Evolutionary conservation across 1,139 yeast species (phyloP), one percentile per base, ranked within the genome.

Genomic region (Candida buenavistaensis): DNA sequence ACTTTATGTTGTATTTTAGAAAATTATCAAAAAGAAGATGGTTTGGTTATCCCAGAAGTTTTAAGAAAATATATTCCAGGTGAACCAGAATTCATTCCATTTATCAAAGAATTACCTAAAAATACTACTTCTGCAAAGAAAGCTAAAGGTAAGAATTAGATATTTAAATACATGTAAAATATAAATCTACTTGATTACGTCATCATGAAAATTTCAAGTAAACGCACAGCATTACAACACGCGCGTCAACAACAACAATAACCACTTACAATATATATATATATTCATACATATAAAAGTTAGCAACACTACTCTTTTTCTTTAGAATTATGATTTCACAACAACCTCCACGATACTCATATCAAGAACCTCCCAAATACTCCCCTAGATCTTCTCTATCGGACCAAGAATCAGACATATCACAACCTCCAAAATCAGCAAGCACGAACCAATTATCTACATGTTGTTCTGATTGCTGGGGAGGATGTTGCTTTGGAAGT

Each of bases 1-100:
- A 96, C 98, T 11, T 73, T 92, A 57, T 92, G 98, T 72, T 92
- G 98, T 75, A 75, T 92, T 47, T 75, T 94, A 61, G 98, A 94
- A 70, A 92, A 92, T 75, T 92, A 92, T 71, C 98, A 92, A 74
- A 90, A 92, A 39, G 96, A 86, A 57, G 96, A 89, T 47, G 97
- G 98, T 51, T 75, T 94, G 56, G 80, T 79, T 41, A 78, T 92
- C 48, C 99, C 99, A 43, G 95, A 89, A 68, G 97, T 89, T 25
- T 80, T 92, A 63, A 85, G 97, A 71, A 85, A 78, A 64, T 90
- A 84, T 74, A 88, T 92, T 57, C 98, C 98, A 40, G 98, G 98
- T 49, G 96, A 89, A 68, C 97, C 97, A 28, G 97, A 90, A 61
- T 92, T 94, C 66, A 70, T 92, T 53, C 97, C 97, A 36, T 92